Base-by-base conservation (phyloP, 352 stramenopile genomes). In the Peronospora tabacina region DNA sequence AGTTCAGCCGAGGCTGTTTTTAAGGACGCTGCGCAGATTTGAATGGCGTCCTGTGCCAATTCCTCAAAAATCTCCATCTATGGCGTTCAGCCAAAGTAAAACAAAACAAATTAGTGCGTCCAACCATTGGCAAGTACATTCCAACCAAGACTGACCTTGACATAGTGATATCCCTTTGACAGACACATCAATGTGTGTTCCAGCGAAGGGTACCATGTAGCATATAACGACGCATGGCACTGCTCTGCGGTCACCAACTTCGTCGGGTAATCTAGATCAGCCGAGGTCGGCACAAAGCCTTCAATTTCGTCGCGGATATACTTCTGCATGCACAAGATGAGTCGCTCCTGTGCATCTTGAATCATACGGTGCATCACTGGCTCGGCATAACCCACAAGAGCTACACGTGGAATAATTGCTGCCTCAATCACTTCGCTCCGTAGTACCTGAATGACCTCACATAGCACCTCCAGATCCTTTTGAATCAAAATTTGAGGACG, bases 51-150 rank as follows among this genome's bases (percentile, higher is more conserved):
- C 51, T 90, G 82, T 1, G 82, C 82, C 20, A 93, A 59, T 20
- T 90, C 80, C 52, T 90, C 77, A 29, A 93, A 93, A 39, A 93
- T 90, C 44, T 90, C 72, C 63, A 82, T 86, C 78, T 86, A 54
- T 30, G 12, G n/a, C 1, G 44, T 44, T 19, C 3, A 49, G 20
- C 16, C 30, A 24, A 54, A 36, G 7, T 15, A 30, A 16, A 28
- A 9, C 32, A 30, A 5, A 22, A 17, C 36, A 8, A 17, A 22
- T 43, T 28, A 37, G 35, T 34, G 11, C 30, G 1, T 35, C 30
- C 8, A 22, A 17, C 11, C 0, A 37, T 39, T 10, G 54, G 16
- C 29, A 35, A 33, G 24, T n/a, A 7, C 10, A 24, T 35, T 44
- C 5, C 19, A 24, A 15, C 9, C 15, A 30, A 40, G 6, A 19